phyloP scores from a whole-genome alignment of 495 filamentous ascomycete genomes.

The Extremus antarcticus region DNA sequence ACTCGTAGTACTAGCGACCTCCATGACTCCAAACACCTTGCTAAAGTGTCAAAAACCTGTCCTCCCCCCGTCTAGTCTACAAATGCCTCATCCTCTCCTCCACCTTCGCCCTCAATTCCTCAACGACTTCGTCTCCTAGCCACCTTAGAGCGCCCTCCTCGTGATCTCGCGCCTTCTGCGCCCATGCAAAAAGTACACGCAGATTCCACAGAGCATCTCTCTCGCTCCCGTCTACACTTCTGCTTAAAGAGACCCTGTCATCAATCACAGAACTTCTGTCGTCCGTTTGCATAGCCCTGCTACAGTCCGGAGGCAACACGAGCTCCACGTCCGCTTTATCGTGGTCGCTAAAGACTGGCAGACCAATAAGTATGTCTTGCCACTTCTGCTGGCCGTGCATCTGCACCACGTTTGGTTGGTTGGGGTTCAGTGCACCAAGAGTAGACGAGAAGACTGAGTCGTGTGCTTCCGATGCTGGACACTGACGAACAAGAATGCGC shows the following conservation, averaged over 20 bases:
- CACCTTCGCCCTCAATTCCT: conserved; percentile 29
- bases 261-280: conserved; percentile 62
- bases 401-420: not conserved
- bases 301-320: conserved; percentile 48
- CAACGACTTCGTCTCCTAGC: conserved; percentile 30
- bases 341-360: conserved; percentile 41
- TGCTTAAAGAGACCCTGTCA: conserved; percentile 58
- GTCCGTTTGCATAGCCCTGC: conserved; percentile 14
- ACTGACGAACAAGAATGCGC: conserved; percentile 69
- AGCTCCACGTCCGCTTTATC: conserved; percentile 67
- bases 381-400: conserved; percentile 33
- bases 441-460: conserved; percentile 64
- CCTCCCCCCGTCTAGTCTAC: not conserved
- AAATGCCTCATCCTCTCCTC: conserved; percentile 24
- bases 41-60: not conserved
- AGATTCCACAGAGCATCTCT: conserved; percentile 66
- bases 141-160: conserved; percentile 30
- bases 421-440: conserved; percentile 33
- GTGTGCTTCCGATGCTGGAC: conserved; percentile 54
- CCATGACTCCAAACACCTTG: not conserved
- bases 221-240: conserved; percentile 47
- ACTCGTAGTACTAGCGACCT: no score
- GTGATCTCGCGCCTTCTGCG: conserved; percentile 39
- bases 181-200: conserved; percentile 71
- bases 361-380: conserved; percentile 70